A percentile compares a stretch with the other conserved stretches of the same genome.
Conservation (phyloP, 306 rosid species). For the Rosa chinensis region DNA sequence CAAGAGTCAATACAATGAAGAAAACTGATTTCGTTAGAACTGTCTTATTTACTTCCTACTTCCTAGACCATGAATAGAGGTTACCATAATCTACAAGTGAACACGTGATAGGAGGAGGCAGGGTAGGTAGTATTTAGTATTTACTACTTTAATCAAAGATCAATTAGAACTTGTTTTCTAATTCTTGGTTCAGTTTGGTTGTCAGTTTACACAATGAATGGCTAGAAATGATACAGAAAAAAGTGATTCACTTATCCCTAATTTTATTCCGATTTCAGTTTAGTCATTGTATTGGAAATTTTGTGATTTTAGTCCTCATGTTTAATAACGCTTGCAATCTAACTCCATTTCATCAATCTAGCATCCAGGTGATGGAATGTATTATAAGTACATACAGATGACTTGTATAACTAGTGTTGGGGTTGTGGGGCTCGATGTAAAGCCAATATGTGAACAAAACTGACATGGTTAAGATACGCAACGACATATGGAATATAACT, state of each 20-base stretch:
- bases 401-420: no score
- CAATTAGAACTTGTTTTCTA: no score
- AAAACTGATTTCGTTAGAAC: conserved; percentile 8
- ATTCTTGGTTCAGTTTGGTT: no score
- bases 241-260: not conserved
- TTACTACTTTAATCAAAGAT: not conserved
- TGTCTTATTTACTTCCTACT: conserved; percentile 9
- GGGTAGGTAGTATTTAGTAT: not conserved
- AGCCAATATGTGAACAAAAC: not conserved
- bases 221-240: no score
- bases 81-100: not conserved
- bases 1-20: conserved; percentile 28
- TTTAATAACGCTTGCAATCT: not conserved
- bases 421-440: not conserved
- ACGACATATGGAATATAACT: no score
- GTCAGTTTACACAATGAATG: no score
- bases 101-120: not conserved
- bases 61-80: conserved; percentile 5
- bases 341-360: not conserved
- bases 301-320: not conserved
- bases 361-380: not conserved
- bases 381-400: no score
- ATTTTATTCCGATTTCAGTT: not conserved
- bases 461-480: not conserved
- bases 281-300: no score